phyloP scores from a whole-genome alignment of 208 protist genomes.

The Leishmania major region DNA sequence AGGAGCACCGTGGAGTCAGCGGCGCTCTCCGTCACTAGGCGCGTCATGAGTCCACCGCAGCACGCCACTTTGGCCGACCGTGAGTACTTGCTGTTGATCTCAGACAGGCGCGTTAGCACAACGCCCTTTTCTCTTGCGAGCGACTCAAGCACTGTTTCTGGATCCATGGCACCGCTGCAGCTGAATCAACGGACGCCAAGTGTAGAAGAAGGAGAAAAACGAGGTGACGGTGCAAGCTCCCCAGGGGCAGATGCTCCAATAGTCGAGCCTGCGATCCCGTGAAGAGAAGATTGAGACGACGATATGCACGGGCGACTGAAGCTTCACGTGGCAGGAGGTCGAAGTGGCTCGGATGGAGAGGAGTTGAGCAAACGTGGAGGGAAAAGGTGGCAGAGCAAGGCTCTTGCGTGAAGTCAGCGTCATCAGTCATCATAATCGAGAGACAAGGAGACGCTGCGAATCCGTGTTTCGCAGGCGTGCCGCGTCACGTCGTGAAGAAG shows the following conservation, averaged over 20 bases:
- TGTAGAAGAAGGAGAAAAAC: background rate
- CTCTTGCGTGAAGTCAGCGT: background rate
- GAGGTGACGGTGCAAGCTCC: background rate
- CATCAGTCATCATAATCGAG: background rate
- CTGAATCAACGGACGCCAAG: background rate
- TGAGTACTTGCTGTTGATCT: conserved; percentile 32
- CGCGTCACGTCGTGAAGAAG: background rate
- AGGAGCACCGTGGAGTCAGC: conserved; percentile 81
- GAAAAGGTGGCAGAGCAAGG: background rate
- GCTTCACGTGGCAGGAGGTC: background rate
- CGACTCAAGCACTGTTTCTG: conserved; percentile 54
- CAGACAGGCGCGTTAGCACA: conserved; percentile 49
- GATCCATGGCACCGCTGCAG: conserved; percentile 51
- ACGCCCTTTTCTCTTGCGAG: conserved; percentile 48
- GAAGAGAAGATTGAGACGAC: background rate
- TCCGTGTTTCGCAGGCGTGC: background rate
- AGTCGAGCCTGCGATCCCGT: background rate
- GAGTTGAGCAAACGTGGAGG: background rate
- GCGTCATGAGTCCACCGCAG: conserved; percentile 76
- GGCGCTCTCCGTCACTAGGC: conserved; percentile 75
- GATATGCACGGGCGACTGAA: background rate
- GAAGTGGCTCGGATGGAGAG: background rate
- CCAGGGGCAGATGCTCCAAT: background rate
- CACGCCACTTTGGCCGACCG: conserved; percentile 70
- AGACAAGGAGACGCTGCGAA: background rate